A percentile compares a stretch with the other conserved stretches of the same genome.
phyloP scores from a whole-genome alignment of 1,284 basidiomycete species.

The Uromyces viciae-fabae region DNA sequence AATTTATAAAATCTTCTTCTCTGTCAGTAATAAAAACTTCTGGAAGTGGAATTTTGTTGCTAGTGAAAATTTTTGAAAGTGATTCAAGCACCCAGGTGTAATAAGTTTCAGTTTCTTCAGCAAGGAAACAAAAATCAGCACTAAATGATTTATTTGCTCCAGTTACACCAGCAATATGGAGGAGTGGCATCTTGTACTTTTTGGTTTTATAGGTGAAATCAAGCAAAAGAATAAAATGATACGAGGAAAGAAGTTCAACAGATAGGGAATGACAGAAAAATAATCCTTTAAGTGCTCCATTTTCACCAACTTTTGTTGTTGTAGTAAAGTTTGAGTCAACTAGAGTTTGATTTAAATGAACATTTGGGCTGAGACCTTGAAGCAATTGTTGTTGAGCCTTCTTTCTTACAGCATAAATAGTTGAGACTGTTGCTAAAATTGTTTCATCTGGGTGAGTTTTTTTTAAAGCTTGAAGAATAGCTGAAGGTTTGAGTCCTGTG shows the following conservation, averaged over 20 bases:
- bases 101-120: background rate
- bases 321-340: background rate
- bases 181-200: background rate
- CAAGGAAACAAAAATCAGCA: background rate
- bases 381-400: background rate
- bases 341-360: background rate
- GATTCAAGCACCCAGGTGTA: background rate
- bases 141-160: background rate
- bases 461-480: background rate
- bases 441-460: background rate
- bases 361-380: background rate
- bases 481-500: background rate
- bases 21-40: background rate
- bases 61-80: background rate
- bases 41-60: background rate
- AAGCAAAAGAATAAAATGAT: background rate
- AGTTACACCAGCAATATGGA: background rate
- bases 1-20: background rate
- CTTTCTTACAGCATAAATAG: background rate
- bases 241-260: background rate
- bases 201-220: constrained; percentile 1
- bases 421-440: background rate
- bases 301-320: background rate
- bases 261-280: background rate
- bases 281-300: background rate